Evolutionary conservation across 31 red algal species (phyloP).

Genomic region (Asparagopsis taxiformis): DNA sequence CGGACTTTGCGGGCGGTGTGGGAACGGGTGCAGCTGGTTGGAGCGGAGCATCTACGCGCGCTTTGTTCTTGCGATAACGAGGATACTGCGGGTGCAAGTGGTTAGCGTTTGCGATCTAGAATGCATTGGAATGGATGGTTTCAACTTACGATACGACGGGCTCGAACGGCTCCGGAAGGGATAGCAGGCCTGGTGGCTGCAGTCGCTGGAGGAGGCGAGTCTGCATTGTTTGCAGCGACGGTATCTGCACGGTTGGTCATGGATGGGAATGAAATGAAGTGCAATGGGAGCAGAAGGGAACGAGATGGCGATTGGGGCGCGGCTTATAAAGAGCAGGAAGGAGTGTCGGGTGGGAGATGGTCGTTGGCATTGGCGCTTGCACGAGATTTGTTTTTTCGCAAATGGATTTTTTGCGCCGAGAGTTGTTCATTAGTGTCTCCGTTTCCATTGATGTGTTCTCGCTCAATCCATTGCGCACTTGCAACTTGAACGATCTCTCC

Average conservation of each 20-base stretch:
- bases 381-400: too few relatives aligned
- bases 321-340: too few relatives aligned
- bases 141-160: conserved; percentile 11
- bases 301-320: too few relatives aligned
- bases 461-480: background rate
- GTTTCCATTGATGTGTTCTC: background rate
- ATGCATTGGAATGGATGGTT: background rate
- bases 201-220: too few relatives aligned
- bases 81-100: conserved; percentile 13
- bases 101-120: background rate
- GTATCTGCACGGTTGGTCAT: too few relatives aligned
- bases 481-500: background rate
- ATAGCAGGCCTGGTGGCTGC: conserved; percentile 11
- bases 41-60: conserved; percentile 25
- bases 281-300: too few relatives aligned
- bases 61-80: conserved; percentile 44
- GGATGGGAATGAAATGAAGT: too few relatives aligned
- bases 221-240: too few relatives aligned
- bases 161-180: conserved; percentile 16
- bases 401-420: too few relatives aligned
- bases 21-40: conserved; percentile 22
- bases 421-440: background rate
- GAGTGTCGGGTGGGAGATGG: background rate
- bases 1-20: background rate
- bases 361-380: background rate